Evolutionary conservation across 805 yeast genomes (phyloP), one percentile per base, ranked within the genome.

Genomic region (Candida dajiaensis): DNA sequence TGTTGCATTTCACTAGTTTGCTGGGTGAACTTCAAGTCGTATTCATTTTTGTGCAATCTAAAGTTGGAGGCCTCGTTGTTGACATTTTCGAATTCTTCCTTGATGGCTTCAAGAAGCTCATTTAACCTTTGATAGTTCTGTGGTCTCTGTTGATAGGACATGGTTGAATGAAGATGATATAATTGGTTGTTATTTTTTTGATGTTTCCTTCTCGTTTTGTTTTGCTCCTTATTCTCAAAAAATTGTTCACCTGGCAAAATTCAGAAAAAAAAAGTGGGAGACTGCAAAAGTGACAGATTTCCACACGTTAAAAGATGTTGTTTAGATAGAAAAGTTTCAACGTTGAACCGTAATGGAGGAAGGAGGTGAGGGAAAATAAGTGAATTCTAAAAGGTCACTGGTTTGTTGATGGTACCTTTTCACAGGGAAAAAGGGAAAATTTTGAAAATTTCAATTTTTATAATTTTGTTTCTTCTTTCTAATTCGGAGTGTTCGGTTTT

Each of bases 1-100:
- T 87, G 95, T 63, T 89, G 90, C 78, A 92, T 82, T 67, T 94
- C 99, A 44, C 83, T 85, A 47, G 89, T 83, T 68, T 92, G 97
- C 69, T 90, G 97, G 62, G 79, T 83, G 63, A 89, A 83, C 64
- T 90, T 90, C 57, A 84, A 72, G 67, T 92, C 98, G 57, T 81
- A 87, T 64, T 90, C 97, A 65, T 89, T 95, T 70, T 89, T 92
- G 65, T 89, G 96, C 65, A 87, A 80, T 59, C 92, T 80, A 68
- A 82, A 87, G 53, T 80, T 77, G 43, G 89, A 78, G 15, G 97
- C 96, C 67, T 92, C 97, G 61, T 80, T 81, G 52, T 86, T 77
- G 43, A 90, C 85, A 53, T 78, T 78, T 58, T 88, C 92, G 57
- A 90, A 90, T 72, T 92, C 99, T 63, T 83, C 87, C 68, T 89